Base-by-base conservation (phyloP, 768 basidiomycete genomes). In the Tubosaeta sp. region DNA sequence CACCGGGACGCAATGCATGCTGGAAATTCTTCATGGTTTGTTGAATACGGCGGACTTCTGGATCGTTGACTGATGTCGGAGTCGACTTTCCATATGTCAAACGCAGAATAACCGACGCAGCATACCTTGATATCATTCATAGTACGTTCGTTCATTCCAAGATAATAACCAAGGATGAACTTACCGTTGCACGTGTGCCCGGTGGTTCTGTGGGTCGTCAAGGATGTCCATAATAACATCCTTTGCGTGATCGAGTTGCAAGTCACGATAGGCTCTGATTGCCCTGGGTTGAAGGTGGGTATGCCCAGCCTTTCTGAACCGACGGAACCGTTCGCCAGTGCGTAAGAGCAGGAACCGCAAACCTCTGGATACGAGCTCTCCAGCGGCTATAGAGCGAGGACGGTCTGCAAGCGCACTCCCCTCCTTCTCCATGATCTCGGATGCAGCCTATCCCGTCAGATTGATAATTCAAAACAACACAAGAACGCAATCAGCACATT, bases 401-500 rank as follows among this genome's bases (percentile, higher is more conserved):
- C 82, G 66, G 55, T 83, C 81, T 0, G 68, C 75, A 11, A 78
- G 66, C 0, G 68, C 59, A 0, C 72, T 73, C 0, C 81, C 81
- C 51, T 79, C 76, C 48, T 78, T 78, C 61, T 83, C 81, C 80
- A 83, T 78, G 39, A 83, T 76, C 10, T 83, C 79, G 0, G 75
- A 68, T 0, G 78, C 77, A 5, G 78, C 80, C 62, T 82, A 68
- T 41, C 71, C 27, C 14, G n/a, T 22, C 27, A 39, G 14, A 14
- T 51, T 7, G 12, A 50, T n/a, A n/a, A 19, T 6, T 19, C 39
- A 13, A 27, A 10, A 25, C 14, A 27, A n/a, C n/a, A 13, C n/a
- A n/a, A n/a, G n/a, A n/a, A n/a, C n/a, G n/a, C n/a, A n/a, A n/a
- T n/a, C n/a, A n/a, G n/a, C n/a, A n/a, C n/a, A n/a, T n/a, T n/a